Percentiles rank a stretch among this genome's conserved stretches.
Conservation (phyloP, 768 basidiomycete genomes). For the button mushroom (Agaricus bisporus) region DNA sequence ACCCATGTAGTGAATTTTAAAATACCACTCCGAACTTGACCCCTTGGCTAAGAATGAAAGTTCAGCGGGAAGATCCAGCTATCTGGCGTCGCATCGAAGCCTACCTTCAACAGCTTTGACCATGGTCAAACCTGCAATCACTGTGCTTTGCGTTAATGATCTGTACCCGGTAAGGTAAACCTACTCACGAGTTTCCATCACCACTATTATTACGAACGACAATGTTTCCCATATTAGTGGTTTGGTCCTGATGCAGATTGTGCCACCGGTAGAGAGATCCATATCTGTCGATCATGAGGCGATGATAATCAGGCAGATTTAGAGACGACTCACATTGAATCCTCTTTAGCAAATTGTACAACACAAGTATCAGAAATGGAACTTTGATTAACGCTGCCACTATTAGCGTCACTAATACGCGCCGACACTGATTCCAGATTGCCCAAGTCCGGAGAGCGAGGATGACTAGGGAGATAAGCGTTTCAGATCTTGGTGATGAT, state of each 20-base stretch:
- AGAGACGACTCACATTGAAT: background rate
- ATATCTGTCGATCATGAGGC: background rate
- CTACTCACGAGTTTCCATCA: background rate
- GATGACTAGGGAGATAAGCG: background rate
- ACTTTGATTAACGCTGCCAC: background rate
- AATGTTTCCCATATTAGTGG: background rate
- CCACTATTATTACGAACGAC: background rate
- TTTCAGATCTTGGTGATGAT: too few species aligned
- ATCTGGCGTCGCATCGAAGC: background rate
- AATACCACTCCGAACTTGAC: background rate
- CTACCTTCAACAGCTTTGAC: conserved; percentile 2
- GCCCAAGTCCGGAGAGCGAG: conserved; percentile 6
- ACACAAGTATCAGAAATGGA: background rate
- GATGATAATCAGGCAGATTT: too few species aligned
- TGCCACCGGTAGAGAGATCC: background rate
- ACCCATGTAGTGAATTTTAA: conserved; percentile 6
- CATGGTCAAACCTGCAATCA: background rate
- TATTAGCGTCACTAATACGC: background rate
- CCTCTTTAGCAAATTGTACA: background rate
- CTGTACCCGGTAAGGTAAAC: background rate
- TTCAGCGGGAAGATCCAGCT: background rate
- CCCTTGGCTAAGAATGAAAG: background rate
- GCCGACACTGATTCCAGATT: background rate
- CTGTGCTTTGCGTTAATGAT: background rate
- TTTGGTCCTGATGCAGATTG: background rate